Base-by-base conservation (phyloP, 176 grass and related monocot genomes). In the Cenchrus purpureus region DNA sequence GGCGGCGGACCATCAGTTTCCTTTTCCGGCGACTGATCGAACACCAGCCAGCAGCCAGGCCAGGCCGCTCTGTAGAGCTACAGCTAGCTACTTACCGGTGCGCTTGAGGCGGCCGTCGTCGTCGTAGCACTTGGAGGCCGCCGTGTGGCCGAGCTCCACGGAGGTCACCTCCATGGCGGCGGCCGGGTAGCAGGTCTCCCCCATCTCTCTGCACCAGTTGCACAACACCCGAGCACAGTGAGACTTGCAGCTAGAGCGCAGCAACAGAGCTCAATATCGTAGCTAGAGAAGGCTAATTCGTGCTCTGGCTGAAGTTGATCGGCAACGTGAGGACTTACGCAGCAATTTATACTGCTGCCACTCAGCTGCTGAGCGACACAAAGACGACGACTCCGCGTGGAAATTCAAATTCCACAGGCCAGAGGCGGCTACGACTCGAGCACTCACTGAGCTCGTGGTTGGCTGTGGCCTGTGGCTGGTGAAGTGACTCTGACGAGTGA, bases 81-180 rank as follows among this genome's bases (percentile, higher is more conserved):
- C 3, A 22, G 46, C 7, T 8, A 1, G 62, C 1, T 84, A 12
- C 76, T 59, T 81, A 87, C 97, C 94, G 4, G 91, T 92, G 13
- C 97, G 87, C 81, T 97, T 97, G 78, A 91, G 90, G 66, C 92
- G 94, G 62, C 94, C 97, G 63, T 99, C 97, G 22, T 99, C 94
- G 68, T 99, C 97, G 44, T 80, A 94, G 66, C 90, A 92, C 84
- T 97, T 99, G 46, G 94, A 94, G 25, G 42, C 84, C 8, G 65
- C 86, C 19, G 71, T 67, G 60, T 84, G 78, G 54, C 92, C 92
- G 52, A 90, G 81, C 82, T 99, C 97, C 6, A 75, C 28, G 6
- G 92, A 65, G 46, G 48, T 13, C 20, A 87, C 79, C 67, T 90
- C 94, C 87, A 84, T 91, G 66, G 87, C 65, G 10, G 10, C 74